phyloP scores from a whole-genome alignment of 805 yeast genomes.

The Lipomyces sp. region DNA sequence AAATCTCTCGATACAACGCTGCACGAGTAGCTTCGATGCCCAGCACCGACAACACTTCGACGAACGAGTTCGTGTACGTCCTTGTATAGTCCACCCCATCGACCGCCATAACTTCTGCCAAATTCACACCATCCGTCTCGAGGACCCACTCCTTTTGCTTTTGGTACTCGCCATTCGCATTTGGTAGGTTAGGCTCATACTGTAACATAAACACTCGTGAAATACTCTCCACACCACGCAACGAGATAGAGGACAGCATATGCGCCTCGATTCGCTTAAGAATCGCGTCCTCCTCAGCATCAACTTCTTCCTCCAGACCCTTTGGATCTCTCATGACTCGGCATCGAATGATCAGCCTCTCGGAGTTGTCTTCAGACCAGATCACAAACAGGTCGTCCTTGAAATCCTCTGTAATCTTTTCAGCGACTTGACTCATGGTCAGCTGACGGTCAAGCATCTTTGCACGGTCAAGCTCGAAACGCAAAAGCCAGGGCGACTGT shows the following conservation, averaged over 20 bases:
- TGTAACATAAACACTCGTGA: slow-evolving; percentile 73
- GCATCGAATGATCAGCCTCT: slow-evolving; percentile 94
- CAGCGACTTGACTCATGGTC: slow-evolving; percentile 98
- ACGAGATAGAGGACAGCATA: slow-evolving; percentile 91
- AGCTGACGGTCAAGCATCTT: slow-evolving; percentile 98
- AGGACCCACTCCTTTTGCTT: slow-evolving; percentile 97
- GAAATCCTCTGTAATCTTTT: slow-evolving; percentile 87
- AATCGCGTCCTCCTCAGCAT: slow-evolving; percentile 96
- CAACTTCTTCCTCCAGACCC: slow-evolving; percentile 80
- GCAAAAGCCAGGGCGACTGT: slow-evolving; percentile 97
- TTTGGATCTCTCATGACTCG: slow-evolving; percentile 98
- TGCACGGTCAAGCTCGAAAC: slow-evolving; percentile 97
- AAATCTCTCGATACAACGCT: slow-evolving; percentile 89
- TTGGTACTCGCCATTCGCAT: slow-evolving; percentile 81
- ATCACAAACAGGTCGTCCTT: slow-evolving; percentile 95
- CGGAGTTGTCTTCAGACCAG: slow-evolving; percentile 99
- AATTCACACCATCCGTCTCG: slow-evolving; percentile 97
- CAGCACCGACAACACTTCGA: slow-evolving; percentile 88
- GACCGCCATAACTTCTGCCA: slow-evolving; percentile 91
- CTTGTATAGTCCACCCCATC: slow-evolving; percentile 92
- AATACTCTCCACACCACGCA: slow-evolving; percentile 95
- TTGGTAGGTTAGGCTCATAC: slow-evolving; percentile 48
- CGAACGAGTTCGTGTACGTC: slow-evolving; percentile 94
- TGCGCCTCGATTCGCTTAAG: slow-evolving; percentile 93
- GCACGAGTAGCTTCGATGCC: slow-evolving; percentile 99